Evolutionary conservation across 768 basidiomycete genomes (phyloP).

Genomic region (Pleurotus citrinopileatus): DNA sequence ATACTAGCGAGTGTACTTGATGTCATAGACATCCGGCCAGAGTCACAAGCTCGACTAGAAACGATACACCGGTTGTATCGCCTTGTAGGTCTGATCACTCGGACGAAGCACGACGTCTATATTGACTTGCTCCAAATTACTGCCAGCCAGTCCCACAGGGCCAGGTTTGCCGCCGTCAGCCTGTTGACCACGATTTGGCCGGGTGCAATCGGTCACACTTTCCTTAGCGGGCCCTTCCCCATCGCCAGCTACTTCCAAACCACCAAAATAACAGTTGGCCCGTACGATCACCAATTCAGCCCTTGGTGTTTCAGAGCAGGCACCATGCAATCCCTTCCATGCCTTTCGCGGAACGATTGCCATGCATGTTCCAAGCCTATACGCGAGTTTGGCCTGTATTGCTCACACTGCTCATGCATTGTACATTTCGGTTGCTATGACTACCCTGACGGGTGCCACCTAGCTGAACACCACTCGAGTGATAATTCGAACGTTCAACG

Average conservation of each 20-base stretch:
- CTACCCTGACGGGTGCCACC: slow-evolving; percentile 58
- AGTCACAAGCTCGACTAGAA: slow-evolving; percentile 26
- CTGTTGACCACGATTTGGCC: slow-evolving; percentile 68
- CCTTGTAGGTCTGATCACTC: slow-evolving; percentile 51
- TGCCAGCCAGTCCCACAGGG: slow-evolving; percentile 58
- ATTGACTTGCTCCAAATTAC: slow-evolving; percentile 70
- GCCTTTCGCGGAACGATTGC: slow-evolving; percentile 44
- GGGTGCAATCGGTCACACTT: slow-evolving; percentile 61
- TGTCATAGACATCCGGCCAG: slow-evolving; percentile 39
- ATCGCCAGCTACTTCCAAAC: slow-evolving; percentile 28
- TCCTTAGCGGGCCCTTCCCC: slow-evolving; percentile 53
- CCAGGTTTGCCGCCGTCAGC: slow-evolving; percentile 52
- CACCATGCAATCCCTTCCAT: slow-evolving; percentile 24
- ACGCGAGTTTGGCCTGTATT: slow-evolving; percentile 68
- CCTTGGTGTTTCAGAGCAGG: slow-evolving; percentile 55
- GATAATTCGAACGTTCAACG: slow-evolving; percentile 47
- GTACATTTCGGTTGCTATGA: slow-evolving; percentile 84
- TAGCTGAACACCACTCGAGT: slow-evolving; percentile 48
- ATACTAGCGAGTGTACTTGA: slow-evolving; percentile 63
- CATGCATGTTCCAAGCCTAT: slow-evolving; percentile 52
- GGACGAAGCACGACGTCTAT: slow-evolving; percentile 64
- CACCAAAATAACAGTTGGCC: slow-evolving; percentile 19
- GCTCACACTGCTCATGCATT: slow-evolving; percentile 64
- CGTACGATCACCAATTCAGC: slow-evolving; percentile 60
- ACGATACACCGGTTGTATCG: slow-evolving; percentile 48